Base-by-base conservation (phyloP, 1,284 basidiomycete genomes). In the Fomitiporia mediterranea region DNA sequence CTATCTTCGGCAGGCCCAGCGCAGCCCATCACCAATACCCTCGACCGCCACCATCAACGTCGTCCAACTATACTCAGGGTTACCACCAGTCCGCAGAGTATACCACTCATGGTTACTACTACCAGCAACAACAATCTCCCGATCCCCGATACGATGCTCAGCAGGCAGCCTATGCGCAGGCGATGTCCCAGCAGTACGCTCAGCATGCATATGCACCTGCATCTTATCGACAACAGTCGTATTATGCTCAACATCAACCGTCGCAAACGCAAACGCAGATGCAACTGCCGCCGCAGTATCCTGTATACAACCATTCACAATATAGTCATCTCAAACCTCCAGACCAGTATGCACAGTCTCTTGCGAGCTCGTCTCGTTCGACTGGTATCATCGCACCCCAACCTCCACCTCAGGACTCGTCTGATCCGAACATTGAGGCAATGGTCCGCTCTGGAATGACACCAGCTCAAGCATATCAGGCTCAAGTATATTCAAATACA, bases 1-100 rank as follows among this genome's bases (percentile, higher is more conserved):
- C 84, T 65, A 90, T 92, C 70, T 92, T 92, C 69, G 86, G 88
- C 34, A 79, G 89, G 21, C 84, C 88, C 46, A 80, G 79, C 59
- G 70, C 75, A 40, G 64, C 73, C 37, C 83, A 84, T 67, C 83
- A 83, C 65, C 76, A 78, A 51, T 66, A 69, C 32, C 60, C 58
- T 15, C 47, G 53, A 23, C 57, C 60, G 50, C 61, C 56, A 49
- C 60, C 58, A 49, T 30, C 52, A 30, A 17, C 51, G 11, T 58
- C 52, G 4, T n/a, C 40, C 19, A 28, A 38, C 28, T 50, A 46
- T 43, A 23, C 44, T 11, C 58, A 60, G 40, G 50, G 46, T 19
- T 56, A 56, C 50, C 43, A 51, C 7, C 58, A 51, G 23, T 17
- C 25, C 23, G 17, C 34, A 21, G 51, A 60, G 32, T 52, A 52